phyloP scores from a whole-genome alignment of 2,329 filamentous ascomycete genomes.

The Fusarium odoratissimum region DNA sequence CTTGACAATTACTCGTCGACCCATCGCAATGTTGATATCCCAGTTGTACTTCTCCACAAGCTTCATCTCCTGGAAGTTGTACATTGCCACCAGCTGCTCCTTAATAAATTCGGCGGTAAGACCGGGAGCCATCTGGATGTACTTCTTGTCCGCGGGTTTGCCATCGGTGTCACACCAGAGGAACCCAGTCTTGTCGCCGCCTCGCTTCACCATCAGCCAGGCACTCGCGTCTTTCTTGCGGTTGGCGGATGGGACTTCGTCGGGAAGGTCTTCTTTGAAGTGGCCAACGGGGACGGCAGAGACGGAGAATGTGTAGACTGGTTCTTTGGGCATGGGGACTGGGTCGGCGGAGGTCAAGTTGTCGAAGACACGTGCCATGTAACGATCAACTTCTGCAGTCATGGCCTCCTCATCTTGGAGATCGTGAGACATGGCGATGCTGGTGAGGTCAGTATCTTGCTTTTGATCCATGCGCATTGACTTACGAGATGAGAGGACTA shows the following conservation, averaged over 20 bases:
- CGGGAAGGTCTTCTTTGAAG: neutral
- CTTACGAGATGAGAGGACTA: neutral
- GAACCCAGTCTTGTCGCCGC: neutral
- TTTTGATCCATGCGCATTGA: neutral
- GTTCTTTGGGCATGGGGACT: neutral
- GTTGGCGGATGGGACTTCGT: neutral
- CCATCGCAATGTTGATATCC: no score
- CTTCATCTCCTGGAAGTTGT: neutral
- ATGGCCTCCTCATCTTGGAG: neutral
- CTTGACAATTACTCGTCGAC: no score
- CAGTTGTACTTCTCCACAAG: neutral
- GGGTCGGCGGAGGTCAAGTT: neutral
- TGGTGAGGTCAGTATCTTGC: neutral
- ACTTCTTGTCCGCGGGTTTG: neutral
- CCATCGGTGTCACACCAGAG: slow-evolving; percentile 4
- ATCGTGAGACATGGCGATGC: neutral
- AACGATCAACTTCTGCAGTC: no score
- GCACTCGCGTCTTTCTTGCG: neutral
- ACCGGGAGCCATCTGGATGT: neutral
- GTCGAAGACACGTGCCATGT: neutral
- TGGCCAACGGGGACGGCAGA: neutral
- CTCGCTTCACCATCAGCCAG: neutral
- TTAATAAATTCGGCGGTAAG: neutral
- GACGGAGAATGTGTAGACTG: neutral
- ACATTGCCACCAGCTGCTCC: neutral